Evolutionary conservation across 1,284 basidiomycete genomes (phyloP).

Genomic region (Trichosporon sp.): DNA sequence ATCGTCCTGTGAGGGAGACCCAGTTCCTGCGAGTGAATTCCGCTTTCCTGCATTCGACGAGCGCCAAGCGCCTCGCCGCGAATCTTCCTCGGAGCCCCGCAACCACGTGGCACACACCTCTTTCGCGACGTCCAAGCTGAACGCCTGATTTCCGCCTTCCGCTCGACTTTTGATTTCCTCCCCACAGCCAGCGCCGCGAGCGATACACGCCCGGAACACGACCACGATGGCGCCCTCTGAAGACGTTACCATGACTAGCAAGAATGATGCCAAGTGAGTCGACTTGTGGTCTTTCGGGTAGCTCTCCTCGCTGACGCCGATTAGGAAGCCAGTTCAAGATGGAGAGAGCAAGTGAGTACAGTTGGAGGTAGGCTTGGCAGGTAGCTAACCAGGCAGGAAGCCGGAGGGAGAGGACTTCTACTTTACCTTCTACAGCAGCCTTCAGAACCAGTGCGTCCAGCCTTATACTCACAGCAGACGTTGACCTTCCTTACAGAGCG

Average conservation of each 20-base stretch:
- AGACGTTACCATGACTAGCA: background rate
- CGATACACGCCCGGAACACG: background rate
- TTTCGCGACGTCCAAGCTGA: constrained; percentile 1
- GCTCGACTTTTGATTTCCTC: background rate
- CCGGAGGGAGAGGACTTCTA: constrained; percentile 43
- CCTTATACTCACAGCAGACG: background rate
- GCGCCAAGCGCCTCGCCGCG: background rate
- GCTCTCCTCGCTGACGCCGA: background rate
- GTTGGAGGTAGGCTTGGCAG: background rate
- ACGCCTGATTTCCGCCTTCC: background rate
- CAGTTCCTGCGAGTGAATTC: background rate
- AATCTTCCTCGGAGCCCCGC: background rate
- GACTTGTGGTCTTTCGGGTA: background rate
- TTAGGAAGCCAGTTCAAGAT: constrained; percentile 2
- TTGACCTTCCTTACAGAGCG: constrained; percentile 27
- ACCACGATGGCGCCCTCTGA: background rate
- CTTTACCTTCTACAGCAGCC: constrained; percentile 46
- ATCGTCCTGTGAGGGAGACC: background rate
- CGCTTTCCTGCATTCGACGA: background rate
- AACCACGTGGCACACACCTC: background rate
- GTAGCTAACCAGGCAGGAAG: background rate
- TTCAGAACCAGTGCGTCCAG: constrained; percentile 38
- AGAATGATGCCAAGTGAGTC: background rate
- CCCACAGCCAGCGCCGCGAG: background rate
- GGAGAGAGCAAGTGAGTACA: constrained; percentile 7